Evolutionary conservation across 805 yeast genomes (phyloP).

Genomic region (Citeromyces nyonsensis): DNA sequence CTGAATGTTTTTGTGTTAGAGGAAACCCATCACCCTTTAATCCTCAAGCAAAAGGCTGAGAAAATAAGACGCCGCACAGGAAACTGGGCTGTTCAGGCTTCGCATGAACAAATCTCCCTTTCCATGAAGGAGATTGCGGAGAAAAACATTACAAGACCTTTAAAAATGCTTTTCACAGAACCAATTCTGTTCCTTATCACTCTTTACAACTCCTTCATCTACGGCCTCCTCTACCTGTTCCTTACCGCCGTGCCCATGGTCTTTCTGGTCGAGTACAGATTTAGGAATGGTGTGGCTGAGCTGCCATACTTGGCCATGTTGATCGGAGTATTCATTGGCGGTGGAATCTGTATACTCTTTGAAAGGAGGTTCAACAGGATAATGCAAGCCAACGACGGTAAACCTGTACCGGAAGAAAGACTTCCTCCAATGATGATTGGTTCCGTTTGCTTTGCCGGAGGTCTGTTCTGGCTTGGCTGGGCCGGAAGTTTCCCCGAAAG

Average conservation of each 20-base stretch:
- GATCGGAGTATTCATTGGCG: slow-evolving; percentile 52
- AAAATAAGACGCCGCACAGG: slow-evolving; percentile 51
- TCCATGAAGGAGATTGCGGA: slow-evolving; percentile 41
- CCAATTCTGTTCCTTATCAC: slow-evolving; percentile 60
- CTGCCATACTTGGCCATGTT: slow-evolving; percentile 71
- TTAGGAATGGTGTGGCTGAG: slow-evolving; percentile 49
- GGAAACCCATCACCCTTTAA: slow-evolving; percentile 63
- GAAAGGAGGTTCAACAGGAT: slow-evolving; percentile 37
- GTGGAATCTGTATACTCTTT: slow-evolving; percentile 28
- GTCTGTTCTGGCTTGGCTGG: slow-evolving; percentile 83
- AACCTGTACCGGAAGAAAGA: slow-evolving; percentile 67
- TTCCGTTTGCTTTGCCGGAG: slow-evolving; percentile 55
- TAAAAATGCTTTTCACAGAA: slow-evolving; percentile 49
- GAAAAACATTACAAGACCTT: slow-evolving; percentile 54
- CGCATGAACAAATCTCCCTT: slow-evolving; percentile 50
- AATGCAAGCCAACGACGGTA: slow-evolving; percentile 36
- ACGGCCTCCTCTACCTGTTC: slow-evolving; percentile 63
- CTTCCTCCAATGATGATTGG: slow-evolving; percentile 66
- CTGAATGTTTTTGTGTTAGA: slow-evolving; percentile 26
- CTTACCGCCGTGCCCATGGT: slow-evolving; percentile 67
- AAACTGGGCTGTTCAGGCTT: slow-evolving; percentile 73
- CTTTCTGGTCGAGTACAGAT: slow-evolving; percentile 46
- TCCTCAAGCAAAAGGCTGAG: slow-evolving; percentile 48
- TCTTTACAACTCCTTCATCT: slow-evolving; percentile 62
- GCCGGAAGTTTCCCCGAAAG: slow-evolving; percentile 57